Evolutionary conservation across 108 stramenopile genomes (phyloP), one percentile per base, ranked within the genome.

Genomic region (Skeletonema menzelii): DNA sequence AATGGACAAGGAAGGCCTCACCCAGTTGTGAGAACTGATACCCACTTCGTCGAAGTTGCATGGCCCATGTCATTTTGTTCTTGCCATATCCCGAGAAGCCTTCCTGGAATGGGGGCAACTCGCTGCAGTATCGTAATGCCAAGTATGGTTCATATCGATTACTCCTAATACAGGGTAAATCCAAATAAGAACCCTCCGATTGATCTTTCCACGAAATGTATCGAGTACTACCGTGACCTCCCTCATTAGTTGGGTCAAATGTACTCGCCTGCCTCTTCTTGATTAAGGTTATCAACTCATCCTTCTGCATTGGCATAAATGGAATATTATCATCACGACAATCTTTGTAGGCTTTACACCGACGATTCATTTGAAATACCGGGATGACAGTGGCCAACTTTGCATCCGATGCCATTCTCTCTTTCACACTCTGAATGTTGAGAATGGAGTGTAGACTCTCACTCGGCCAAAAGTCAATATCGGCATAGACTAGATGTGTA

Each of bases 401-500:
- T 2, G 68, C 53, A 80, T 88, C 84, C 3, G 71, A 62, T 1
- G 74, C 71, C 15, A 92, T 65, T 24, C 67, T 72, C 53, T 76
- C 69, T 15, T 71, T 77, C 27, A 89, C 63, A 28, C 49, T 40
- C 10, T 31, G n/a, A 10, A 30, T 28, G 37, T 19, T 37, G 0
- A 95, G 62, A 8, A 75, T 85, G 0, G 88, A 79, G 55, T 89
- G 81, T 10, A 96, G 76, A 61, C 85, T 75, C 22, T 76, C 58
- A 30, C 86, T 79, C 0, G 87, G 81, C 95, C 95, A 96, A 75
- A 96, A 94, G 72, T 97, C 97, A 32, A 97, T 86, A 77, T 97
- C 97, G 14, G 88, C 80, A 64, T 94, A 94, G 3, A 96, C 68
- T 60, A 94, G 80, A 76, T 92, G 89, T 4, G 90, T 69, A 0